Evolutionary conservation across 345 rosid species (phyloP), one percentile per base, ranked within the genome.

Genomic region (Salix suchowensis): DNA sequence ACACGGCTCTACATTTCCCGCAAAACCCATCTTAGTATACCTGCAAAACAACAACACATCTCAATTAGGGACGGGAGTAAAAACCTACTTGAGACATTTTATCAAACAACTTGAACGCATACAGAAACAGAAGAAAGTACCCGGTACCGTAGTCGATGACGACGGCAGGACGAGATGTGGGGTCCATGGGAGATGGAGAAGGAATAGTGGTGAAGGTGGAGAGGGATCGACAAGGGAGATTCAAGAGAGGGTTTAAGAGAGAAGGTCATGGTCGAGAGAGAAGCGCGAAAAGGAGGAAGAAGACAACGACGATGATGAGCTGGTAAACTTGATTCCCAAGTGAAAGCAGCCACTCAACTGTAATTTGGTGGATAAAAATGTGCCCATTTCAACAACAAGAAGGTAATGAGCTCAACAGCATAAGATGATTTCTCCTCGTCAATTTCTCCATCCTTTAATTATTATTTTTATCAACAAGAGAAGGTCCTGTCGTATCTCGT

Each of bases 61-160:
- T n/a, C 13, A 58, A n/a, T 23, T 58, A 50, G 54, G n/a, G 8
- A 13, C 7, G 26, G 21, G 44, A 16, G 2, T 21, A n/a, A 75
- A 36, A 40, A 70, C 24, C 55, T 21, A 58, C 62, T 13, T 74
- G 54, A 46, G 37, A 74, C 77, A 88, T 81, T 87, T 85, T 77
- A 70, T 82, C 91, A 54, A 90, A 85, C 87, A 85, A n/a, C 13
- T 73, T 15, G 16, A 7, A 60, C 1, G 50, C 36, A 23, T 32
- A 21, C 12, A 46, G 60, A 60, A 5, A 62, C n/a, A 2, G n/a
- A 4, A 11, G 50, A 75, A 68, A 15, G 24, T 88, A 95, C 99
- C 99, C 99, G 58, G 99, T 89, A 74, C 99, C 99, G 77, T 89
- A 92, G 85, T 96, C 99, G 85, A 96, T 92, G 83, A 96, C 99